phyloP scores from a whole-genome alignment of 225 moss, liverwort and hornwort genomes.

The Sphagnum tenellum region DNA sequence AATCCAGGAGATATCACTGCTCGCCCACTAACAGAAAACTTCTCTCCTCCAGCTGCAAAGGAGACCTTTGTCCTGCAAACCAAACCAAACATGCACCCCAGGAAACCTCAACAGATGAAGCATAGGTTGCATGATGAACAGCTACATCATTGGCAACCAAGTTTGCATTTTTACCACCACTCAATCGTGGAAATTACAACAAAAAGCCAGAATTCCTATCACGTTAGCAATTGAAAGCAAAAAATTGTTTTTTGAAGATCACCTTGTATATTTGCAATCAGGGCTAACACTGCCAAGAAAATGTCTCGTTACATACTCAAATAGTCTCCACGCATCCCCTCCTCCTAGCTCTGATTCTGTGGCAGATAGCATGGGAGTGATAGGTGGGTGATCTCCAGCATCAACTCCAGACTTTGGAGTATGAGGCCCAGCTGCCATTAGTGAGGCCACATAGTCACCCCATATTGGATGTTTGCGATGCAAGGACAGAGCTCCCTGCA shows the following conservation, averaged over 20 bases:
- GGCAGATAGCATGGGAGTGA: conserved; percentile 89
- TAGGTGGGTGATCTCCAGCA: conserved; percentile 94
- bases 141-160: too few species aligned
- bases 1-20: conserved; percentile 75
- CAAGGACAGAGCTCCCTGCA: conserved; percentile 64
- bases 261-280: conserved; percentile 92
- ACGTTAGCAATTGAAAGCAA: too few species aligned
- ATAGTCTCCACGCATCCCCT: conserved; percentile 91
- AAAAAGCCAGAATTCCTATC: too few species aligned
- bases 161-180: too few species aligned
- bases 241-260: neutral
- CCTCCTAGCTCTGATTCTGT: conserved; percentile 89
- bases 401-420: conserved; percentile 91
- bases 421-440: conserved; percentile 70
- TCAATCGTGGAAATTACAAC: too few species aligned
- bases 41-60: conserved; percentile 79
- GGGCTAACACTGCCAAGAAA: conserved; percentile 96
- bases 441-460: conserved; percentile 85
- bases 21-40: conserved; percentile 67
- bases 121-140: too few species aligned
- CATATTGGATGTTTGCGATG: conserved; percentile 89
- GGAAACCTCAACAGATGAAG: too few species aligned
- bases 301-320: conserved; percentile 88
- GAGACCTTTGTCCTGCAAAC: conserved; percentile 62
- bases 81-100: too few species aligned